Base-by-base conservation (phyloP, 495 filamentous ascomycete genomes). In the Aspergillus incahuasiensis region DNA sequence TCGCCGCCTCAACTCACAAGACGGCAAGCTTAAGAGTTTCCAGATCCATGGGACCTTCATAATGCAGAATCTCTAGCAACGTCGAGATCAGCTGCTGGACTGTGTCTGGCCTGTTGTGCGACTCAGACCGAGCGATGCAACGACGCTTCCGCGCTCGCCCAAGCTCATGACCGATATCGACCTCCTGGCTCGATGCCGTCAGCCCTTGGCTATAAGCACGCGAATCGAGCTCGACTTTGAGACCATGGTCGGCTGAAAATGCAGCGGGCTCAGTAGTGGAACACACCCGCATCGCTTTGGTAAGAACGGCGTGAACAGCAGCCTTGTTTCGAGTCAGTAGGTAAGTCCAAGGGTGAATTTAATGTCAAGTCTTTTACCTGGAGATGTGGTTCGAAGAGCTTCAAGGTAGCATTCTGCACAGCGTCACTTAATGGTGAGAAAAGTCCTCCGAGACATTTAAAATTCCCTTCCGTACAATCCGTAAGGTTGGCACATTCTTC, bases 121-220 rank as follows among this genome's bases (percentile, higher is more conserved):
- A 24, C 22, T 32, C 22, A 5, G 35, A 15, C 1, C 24, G 54
- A 13, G 60, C 38, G 16, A 71, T 39, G 46, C 71, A 68, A 4
- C 65, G 48, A 8, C 68, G 66, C 48, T 75, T 71, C 1, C 61
- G 30, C 22, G 65, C 57, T 32, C 64, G 67, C 22, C 45, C 34
- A 30, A 54, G 40, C 42, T 59, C 48, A 24, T 39, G 43, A 25
- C 38, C 40, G n/a, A n/a, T n/a, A 7, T 60, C 63, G n/a, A 30
- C 24, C 35, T 24, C 43, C 45, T 57, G 44, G 16, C 34, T 30
- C 25, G 46, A 41, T 13, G 38, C 9, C 0, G 42, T 54, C 5
- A 52, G 21, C 40, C 50, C 56, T 48, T 69, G 64, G 28, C 44
- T 22, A 2, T 38, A 30, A 13, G 18, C 30, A 15, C 44, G 19